phyloP scores from a whole-genome alignment of 2,329 filamentous ascomycete genomes.

The Alternaria sp. region DNA sequence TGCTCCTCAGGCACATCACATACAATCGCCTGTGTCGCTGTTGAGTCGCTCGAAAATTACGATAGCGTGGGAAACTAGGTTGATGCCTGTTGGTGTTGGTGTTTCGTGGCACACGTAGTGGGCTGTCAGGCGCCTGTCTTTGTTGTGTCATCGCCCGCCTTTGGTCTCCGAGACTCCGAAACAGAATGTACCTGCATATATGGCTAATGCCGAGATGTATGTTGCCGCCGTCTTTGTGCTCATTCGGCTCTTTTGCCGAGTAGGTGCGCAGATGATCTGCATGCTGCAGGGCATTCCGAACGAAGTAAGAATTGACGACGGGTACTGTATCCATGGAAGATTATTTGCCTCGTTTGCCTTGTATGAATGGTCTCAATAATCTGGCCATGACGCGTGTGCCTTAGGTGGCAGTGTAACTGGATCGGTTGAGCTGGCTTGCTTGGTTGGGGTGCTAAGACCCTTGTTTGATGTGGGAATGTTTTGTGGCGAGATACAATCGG shows the following conservation, averaged over 20 bases:
- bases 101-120: neutral
- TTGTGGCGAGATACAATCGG: neutral
- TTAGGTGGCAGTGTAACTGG: neutral
- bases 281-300: neutral
- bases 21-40: neutral
- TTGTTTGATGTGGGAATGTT: neutral
- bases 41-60: neutral
- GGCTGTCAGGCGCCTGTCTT: slow-evolving; percentile 1
- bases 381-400: neutral
- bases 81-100: neutral
- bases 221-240: neutral
- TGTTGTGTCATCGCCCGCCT: neutral
- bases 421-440: neutral
- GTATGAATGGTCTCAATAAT: neutral
- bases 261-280: neutral
- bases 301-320: neutral
- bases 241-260: neutral
- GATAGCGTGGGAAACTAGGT: neutral
- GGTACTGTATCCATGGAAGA: neutral
- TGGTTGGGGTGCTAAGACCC: neutral
- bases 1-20: neutral
- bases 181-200: slow-evolving; percentile 3
- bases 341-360: neutral
- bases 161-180: neutral
- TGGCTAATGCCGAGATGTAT: neutral